Evolutionary conservation across 1,284 basidiomycete species (phyloP).

Genomic region (Ganoderma sinense): DNA sequence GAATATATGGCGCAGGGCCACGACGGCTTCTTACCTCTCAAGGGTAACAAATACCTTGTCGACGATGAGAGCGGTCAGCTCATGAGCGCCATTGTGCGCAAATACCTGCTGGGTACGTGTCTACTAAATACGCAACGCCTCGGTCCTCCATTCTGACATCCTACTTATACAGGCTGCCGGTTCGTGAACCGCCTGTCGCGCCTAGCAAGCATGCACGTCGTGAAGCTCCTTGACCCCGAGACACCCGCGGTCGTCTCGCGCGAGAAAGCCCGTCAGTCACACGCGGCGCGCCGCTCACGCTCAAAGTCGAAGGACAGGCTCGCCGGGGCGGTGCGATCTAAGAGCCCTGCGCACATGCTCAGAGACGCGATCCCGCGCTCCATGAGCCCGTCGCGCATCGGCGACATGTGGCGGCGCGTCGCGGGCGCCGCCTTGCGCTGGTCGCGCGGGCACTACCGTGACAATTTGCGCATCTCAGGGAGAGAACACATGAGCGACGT

Average conservation of each 20-base stretch:
- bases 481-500: slow-evolving; percentile 83
- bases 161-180: slow-evolving; percentile 57
- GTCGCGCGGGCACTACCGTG: slow-evolving; percentile 61
- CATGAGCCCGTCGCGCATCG: slow-evolving; percentile 35
- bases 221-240: slow-evolving; percentile 46
- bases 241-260: slow-evolving; percentile 53
- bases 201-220: slow-evolving; percentile 40
- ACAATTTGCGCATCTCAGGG: slow-evolving; percentile 65
- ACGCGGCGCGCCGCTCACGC: slow-evolving; percentile 28
- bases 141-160: neutral
- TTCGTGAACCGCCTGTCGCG: slow-evolving; percentile 70
- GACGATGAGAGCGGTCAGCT: slow-evolving; percentile 88
- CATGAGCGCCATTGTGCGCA: slow-evolving; percentile 84
- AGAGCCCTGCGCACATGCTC: slow-evolving; percentile 22
- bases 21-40: slow-evolving; percentile 83
- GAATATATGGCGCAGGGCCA: slow-evolving; percentile 82
- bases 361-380: slow-evolving; percentile 24
- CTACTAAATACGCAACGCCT: neutral
- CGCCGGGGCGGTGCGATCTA: slow-evolving; percentile 19
- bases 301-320: slow-evolving; percentile 28
- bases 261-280: slow-evolving; percentile 47
- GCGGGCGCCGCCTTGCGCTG: slow-evolving; percentile 55
- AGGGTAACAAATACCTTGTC: slow-evolving; percentile 73
- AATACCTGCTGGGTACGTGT: slow-evolving; percentile 82
- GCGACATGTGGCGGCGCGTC: slow-evolving; percentile 58